Evolutionary conservation across 306 rosid genomes (phyloP), one percentile per base, ranked within the genome.

Genomic region (Calophaca sinica): DNA sequence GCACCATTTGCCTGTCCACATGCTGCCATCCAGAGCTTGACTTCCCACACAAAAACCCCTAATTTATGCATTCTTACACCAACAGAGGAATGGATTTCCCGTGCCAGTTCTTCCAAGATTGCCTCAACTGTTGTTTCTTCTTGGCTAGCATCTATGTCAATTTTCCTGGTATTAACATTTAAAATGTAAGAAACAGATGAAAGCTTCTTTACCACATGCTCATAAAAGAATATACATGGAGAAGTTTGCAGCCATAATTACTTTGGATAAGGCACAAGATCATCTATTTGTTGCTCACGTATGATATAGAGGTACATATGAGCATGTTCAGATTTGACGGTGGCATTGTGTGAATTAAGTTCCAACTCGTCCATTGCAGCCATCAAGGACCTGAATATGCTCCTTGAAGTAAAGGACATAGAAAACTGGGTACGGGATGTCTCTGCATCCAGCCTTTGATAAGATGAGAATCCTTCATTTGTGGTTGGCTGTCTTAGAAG

Each of bases 311-410:
- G 97, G 81, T 94, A 94, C 96, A 94, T 90, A 89, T 92, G 99
- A 83, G 92, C 89, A 75, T 91, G 91, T 55, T 94, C 97, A 73
- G 96, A 78, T 82, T 80, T 91, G 84, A 87, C 71, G 60, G 87
- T 78, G 69, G 96, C 81, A 82, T 92, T 94, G 82, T 94, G 97
- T 29, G 96, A 80, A 83, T 92, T 94, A 49, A 94, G 96, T 82
- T 94, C 99, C 88, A 94, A 86, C 88, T 92, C 99, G 72, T 94
- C 99, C 99, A 94, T 94, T 78, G 97, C 99, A 68, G 91, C 89
- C 89, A 84, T 75, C 81, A 94, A 80, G 85, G 99, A 92, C 84
- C 96, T 85, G 71, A 88, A 92, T 73, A 94, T 88, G 86, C 96
- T 92, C 76, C 89, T 87, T 36, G 96, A 88, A 85, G 97, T 91